Evolutionary conservation across 345 rosid genomes (phyloP).

Genomic region (Eucalyptus melliodora): DNA sequence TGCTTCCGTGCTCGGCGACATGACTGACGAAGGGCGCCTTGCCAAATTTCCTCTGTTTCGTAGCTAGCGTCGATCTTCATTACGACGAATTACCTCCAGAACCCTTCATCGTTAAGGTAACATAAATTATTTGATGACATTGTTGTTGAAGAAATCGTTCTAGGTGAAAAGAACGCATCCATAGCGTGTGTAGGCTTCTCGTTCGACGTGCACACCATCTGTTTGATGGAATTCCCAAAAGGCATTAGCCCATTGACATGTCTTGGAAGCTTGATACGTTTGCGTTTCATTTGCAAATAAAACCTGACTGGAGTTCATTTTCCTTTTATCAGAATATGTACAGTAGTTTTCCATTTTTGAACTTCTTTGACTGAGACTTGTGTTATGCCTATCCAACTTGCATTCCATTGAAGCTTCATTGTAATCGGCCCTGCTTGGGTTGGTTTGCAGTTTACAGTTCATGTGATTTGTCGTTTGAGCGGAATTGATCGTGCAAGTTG

Average conservation of each 20-base stretch:
- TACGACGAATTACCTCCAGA: background rate
- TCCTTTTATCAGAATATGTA: background rate
- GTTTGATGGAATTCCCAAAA: background rate
- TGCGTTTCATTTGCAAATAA: background rate
- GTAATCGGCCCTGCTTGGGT: background rate
- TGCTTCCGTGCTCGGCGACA: background rate
- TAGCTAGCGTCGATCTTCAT: background rate
- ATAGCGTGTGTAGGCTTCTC: accelerated
- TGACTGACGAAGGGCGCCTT: background rate
- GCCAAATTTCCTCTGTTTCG: background rate
- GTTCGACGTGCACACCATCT: background rate
- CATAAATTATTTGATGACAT: background rate
- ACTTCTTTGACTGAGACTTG: background rate
- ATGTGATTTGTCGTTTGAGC: background rate
- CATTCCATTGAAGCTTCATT: background rate
- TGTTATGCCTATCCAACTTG: background rate
- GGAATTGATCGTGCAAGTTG: accelerated
- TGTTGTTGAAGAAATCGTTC: background rate
- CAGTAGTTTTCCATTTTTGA: background rate
- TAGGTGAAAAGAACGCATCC: background rate
- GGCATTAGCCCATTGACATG: background rate
- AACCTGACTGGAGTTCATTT: background rate
- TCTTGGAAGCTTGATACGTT: background rate
- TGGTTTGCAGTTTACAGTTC: background rate
- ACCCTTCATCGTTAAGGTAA: background rate